phyloP scores from a whole-genome alignment of 2,329 filamentous ascomycete species.

The Pestalotiopsis sp. region DNA sequence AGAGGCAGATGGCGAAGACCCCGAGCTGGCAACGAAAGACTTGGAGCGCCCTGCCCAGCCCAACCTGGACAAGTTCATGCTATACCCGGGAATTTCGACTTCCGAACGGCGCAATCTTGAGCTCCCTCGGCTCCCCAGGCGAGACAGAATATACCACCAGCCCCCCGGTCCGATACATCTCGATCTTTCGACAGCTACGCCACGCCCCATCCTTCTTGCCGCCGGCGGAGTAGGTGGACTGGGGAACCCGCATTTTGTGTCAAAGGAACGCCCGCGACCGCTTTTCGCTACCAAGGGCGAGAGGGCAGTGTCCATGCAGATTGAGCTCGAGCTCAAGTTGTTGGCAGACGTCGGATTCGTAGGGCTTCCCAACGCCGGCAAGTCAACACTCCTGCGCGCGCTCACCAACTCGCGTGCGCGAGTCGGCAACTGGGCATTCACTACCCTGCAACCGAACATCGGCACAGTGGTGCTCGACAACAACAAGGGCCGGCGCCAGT shows the following conservation, averaged over 20 bases:
- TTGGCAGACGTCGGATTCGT: slow-evolving; percentile 94
- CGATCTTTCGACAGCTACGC: slow-evolving; percentile 76
- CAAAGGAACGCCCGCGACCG: slow-evolving; percentile 72
- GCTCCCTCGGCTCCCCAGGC: slow-evolving; percentile 53
- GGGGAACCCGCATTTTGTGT: slow-evolving; percentile 91
- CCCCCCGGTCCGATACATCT: slow-evolving; percentile 72
- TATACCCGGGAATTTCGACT: slow-evolving; percentile 77
- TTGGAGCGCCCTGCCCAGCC: slow-evolving; percentile 37
- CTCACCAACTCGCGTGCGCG: slow-evolving; percentile 87
- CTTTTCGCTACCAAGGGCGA: slow-evolving; percentile 90
- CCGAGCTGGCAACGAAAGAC: slow-evolving; percentile 26
- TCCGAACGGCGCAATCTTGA: slow-evolving; percentile 63
- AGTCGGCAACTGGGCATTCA: slow-evolving; percentile 95
- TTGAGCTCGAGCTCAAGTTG: slow-evolving; percentile 91
- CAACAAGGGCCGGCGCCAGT: slow-evolving; percentile 71
- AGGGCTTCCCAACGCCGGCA: slow-evolving; percentile 93
- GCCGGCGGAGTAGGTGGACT: slow-evolving; percentile 87
- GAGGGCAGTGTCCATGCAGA: slow-evolving; percentile 71
- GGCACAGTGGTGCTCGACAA: slow-evolving; percentile 93
- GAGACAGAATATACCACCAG: slow-evolving; percentile 62
- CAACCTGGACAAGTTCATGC: slow-evolving; percentile 74
- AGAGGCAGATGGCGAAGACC: slow-evolving; percentile 43
- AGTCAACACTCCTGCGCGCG: slow-evolving; percentile 86
- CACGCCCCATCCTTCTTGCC: slow-evolving; percentile 80
- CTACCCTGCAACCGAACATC: slow-evolving; percentile 91